Base-by-base conservation (phyloP, 1,139 yeast genomes). In the Candida freyschussii region DNA sequence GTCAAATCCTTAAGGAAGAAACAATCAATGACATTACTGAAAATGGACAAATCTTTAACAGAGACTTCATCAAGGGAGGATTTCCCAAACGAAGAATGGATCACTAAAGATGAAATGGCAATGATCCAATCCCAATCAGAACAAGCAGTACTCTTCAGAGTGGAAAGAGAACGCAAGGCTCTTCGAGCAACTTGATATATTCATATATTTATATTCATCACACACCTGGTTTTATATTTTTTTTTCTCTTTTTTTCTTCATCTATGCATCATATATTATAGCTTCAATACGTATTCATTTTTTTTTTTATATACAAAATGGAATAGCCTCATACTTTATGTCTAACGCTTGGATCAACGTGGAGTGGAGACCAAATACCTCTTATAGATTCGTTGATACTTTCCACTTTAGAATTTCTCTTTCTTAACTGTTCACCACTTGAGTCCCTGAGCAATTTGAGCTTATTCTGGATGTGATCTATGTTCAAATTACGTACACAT, bases 331-430 rank as follows among this genome's bases (percentile, higher is more conserved):
- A 84, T 35, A 85, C 72, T 53, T 70, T 78, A 63, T 74, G 79
- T 62, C 94, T 76, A 54, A 65, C 67, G 24, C 67, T 65, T 57
- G 83, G 80, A 40, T 76, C 78, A 33, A 72, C 77, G 56, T 91
- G 96, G 67, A 91, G 69, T 36, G 98, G 98, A 30, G 96, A 86
- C 98, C 99, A 91, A 33, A 91, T 70, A 52, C 98, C 99, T 69
- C 99, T 81, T 13, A 91, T 91, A 32, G 95, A 80, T 40, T 74
- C 75, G 57, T 89, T 91, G 40, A 70, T 60, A 27, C 95, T 80
- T 57, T 76, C 72, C 26, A 91, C 97, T 47, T 82, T 80, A 45
- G 81, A 78, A 47, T 73, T 69, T 42, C 83, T 74, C 53, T 77
- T 78, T 45, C 68, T 62, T 39, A 83, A 55, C 33, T 75, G 69